Conservation (phyloP, 768 basidiomycete genomes). For the Suillus subluteus region DNA sequence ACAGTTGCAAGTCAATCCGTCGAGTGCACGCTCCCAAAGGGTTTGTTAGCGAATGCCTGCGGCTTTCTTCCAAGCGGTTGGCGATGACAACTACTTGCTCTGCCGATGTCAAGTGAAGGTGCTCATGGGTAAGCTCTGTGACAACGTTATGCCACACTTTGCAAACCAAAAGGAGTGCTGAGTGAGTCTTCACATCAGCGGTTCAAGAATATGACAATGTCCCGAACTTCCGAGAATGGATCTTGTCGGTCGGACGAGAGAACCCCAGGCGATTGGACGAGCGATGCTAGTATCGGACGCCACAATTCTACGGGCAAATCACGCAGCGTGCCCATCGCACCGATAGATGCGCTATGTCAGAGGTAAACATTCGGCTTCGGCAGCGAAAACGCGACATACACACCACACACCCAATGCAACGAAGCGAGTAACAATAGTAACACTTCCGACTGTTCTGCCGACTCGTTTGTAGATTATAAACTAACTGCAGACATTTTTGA, state of each 20-base stretch:
- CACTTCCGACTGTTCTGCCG: neutral
- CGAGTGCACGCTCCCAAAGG: conserved; percentile 43
- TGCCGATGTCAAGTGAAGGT: conserved; percentile 41
- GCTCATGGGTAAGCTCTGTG: conserved; percentile 44
- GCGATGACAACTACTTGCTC: conserved; percentile 39
- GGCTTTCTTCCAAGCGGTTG: conserved; percentile 38
- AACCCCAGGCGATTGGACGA: conserved; percentile 39
- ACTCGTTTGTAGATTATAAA: neutral
- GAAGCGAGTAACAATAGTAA: neutral
- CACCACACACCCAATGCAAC: neutral
- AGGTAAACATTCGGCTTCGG: neutral
- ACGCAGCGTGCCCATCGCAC: conserved; percentile 14
- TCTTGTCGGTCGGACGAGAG: conserved; percentile 40
- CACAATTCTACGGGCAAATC: conserved; percentile 43
- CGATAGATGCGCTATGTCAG: neutral
- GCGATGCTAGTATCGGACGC: conserved; percentile 41
- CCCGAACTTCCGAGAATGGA: conserved; percentile 40
- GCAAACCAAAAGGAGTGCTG: conserved; percentile 39
- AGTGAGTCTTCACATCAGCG: conserved; percentile 32
- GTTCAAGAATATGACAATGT: conserved; percentile 36
- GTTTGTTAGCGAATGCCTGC: conserved; percentile 21
- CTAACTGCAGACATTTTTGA: neutral
- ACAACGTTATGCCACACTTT: conserved; percentile 41
- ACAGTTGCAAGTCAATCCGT: conserved; percentile 46
- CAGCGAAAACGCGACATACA: neutral